Evolutionary conservation across 2,329 filamentous ascomycete species (phyloP), one percentile per base, ranked within the genome.

Genomic region (Pseudogymnoascus sp.): DNA sequence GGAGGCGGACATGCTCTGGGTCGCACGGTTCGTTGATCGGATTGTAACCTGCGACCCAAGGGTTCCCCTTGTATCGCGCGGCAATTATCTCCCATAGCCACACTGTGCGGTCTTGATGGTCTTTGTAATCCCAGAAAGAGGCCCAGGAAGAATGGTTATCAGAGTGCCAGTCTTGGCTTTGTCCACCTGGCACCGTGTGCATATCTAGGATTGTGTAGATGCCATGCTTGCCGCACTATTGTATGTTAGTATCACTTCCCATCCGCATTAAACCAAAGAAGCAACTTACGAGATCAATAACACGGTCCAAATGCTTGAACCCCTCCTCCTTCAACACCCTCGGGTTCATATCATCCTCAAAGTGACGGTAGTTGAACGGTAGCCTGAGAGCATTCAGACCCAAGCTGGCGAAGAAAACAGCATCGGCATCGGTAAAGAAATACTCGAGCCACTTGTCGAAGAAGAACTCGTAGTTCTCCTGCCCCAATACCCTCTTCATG

Each of bases 121-220:
- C 78, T 65, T 78, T 79, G 68, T 78, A 76, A 26, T 81, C 78
- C 80, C 80, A 81, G 67, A 82, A 81, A 0, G 76, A 74, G 1
- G 79, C 78, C 64, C 78, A 74, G 62, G 73, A 76, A 3, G 77
- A 77, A 1, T 72, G 70, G 62, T 79, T 80, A 62, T 82, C 80
- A 4, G 77, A 76, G 67, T 82, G 80, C 79, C 79, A 81, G 66
- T 80, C 80, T 26, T 73, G 74, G 65, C 80, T 80, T 68, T 81
- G 79, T 4, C 79, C 78, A 9, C 80, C 79, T 2, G 79, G 79
- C 0, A 76, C 74, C 13, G 78, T 74, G 63, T 82, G 79, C 68
- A 81, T 73, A 67, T 81, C 79, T 0, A 82, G 71, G 62, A 80
- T 80, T 1, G 77, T 81, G 67, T 82, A 82, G 42, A 82, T 78